phyloP scores from a whole-genome alignment of 1,284 basidiomycete species.

The Papiliotrema fonsecae region DNA sequence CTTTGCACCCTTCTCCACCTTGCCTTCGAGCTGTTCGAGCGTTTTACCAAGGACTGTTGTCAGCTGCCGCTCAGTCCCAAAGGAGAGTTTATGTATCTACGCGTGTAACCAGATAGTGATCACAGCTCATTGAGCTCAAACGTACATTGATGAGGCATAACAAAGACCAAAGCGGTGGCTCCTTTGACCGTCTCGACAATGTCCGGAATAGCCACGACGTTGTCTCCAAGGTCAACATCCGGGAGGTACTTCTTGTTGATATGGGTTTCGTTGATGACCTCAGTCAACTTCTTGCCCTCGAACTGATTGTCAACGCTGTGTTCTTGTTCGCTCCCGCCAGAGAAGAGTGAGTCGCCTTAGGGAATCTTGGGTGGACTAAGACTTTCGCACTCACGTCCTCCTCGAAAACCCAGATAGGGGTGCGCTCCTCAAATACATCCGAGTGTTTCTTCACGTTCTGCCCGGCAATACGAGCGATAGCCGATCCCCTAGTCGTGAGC shows the following conservation, averaged over 20 bases:
- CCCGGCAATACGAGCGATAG: slow-evolving; percentile 54
- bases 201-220: slow-evolving; percentile 53
- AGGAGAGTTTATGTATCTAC: no score
- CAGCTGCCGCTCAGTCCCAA: background rate
- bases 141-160: slow-evolving; percentile 55
- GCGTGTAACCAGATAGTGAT: no score
- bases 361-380: background rate
- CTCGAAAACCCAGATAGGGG: slow-evolving; percentile 54
- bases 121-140: background rate
- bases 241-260: slow-evolving; percentile 51
- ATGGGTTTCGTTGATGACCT: slow-evolving; percentile 55
- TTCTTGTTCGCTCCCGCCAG: no score
- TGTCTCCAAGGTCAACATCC: slow-evolving; percentile 51
- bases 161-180: slow-evolving; percentile 56
- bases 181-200: slow-evolving; percentile 51
- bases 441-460: slow-evolving; percentile 50
- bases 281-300: slow-evolving; percentile 54
- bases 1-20: slow-evolving; percentile 46
- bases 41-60: slow-evolving; percentile 38
- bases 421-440: slow-evolving; percentile 49
- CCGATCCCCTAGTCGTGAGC: slow-evolving; percentile 52
- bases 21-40: slow-evolving; percentile 49
- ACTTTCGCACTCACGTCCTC: slow-evolving; percentile 45
- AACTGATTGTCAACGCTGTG: slow-evolving; percentile 40
- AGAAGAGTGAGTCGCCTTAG: no score